phyloP scores from a whole-genome alignment of 2,329 filamentous ascomycete species.

The Exutisphaerella laricina region DNA sequence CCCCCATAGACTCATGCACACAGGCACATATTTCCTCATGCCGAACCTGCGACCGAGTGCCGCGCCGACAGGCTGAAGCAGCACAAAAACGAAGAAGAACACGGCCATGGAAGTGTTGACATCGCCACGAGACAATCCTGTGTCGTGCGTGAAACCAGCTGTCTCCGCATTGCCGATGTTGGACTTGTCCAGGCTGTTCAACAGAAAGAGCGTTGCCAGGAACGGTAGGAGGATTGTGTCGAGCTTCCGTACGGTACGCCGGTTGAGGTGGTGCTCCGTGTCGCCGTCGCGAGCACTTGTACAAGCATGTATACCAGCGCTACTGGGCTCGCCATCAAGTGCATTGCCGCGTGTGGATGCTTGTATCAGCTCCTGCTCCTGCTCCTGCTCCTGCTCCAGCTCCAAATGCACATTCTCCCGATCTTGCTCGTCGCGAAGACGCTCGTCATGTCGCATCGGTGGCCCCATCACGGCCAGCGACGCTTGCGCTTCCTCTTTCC shows the following conservation, averaged over 20 bases:
- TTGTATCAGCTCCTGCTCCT: constrained; percentile 1
- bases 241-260: constrained; percentile 43
- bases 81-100: constrained; percentile 56
- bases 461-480: background rate
- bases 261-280: constrained; percentile 20
- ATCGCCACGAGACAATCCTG: constrained; percentile 48
- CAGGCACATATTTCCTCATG: constrained; percentile 52
- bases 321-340: too few relatives aligned
- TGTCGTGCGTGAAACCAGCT: constrained; percentile 55
- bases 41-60: constrained; percentile 54
- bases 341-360: background rate
- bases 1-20: constrained; percentile 53
- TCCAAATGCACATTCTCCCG: too few relatives aligned
- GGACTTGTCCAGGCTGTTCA: constrained; percentile 49
- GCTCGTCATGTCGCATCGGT: background rate
- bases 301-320: too few relatives aligned
- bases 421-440: background rate
- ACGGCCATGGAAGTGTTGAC: constrained; percentile 52
- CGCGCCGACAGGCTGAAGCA: constrained; percentile 52
- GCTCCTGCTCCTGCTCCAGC: too few relatives aligned
- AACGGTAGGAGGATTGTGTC: constrained; percentile 49
- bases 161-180: constrained; percentile 54
- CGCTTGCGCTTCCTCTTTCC: background rate
- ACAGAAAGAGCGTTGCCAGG: constrained; percentile 47
- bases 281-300: too few relatives aligned